phyloP scores from a whole-genome alignment of 1,284 basidiomycete species.

The Sanguinoderma infundibulare region DNA sequence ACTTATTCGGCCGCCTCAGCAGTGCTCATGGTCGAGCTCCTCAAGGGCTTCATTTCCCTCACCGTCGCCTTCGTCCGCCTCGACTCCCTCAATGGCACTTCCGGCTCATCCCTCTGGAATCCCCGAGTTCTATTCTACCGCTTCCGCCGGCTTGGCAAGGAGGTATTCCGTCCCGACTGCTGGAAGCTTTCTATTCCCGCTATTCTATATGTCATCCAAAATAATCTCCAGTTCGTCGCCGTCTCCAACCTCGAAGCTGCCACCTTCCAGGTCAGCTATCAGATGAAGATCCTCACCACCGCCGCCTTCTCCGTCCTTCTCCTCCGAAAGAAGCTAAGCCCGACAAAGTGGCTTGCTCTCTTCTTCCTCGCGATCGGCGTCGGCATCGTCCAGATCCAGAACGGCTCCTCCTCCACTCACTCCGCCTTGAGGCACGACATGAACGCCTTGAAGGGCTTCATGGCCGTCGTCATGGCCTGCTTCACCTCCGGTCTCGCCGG shows the following conservation, averaged over 20 bases:
- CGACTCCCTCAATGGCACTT: slow-evolving; percentile 32
- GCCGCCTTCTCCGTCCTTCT: slow-evolving; percentile 90
- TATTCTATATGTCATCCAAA: slow-evolving; percentile 93
- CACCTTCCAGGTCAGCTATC: slow-evolving; percentile 91
- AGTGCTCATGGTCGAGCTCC: slow-evolving; percentile 90
- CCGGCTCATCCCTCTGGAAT: slow-evolving; percentile 36
- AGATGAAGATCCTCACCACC: slow-evolving; percentile 96
- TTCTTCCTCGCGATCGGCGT: slow-evolving; percentile 88
- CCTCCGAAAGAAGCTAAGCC: slow-evolving; percentile 74
- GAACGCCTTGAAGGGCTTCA: slow-evolving; percentile 68
- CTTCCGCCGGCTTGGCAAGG: slow-evolving; percentile 46
- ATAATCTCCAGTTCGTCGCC: slow-evolving; percentile 94
- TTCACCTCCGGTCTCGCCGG: slow-evolving; percentile 83
- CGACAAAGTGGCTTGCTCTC: slow-evolving; percentile 84
- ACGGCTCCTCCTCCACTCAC: slow-evolving; percentile 28
- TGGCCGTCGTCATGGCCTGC: slow-evolving; percentile 75
- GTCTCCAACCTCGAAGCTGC: slow-evolving; percentile 90
- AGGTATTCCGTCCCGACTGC: slow-evolving; percentile 73
- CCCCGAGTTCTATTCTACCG: slow-evolving; percentile 44
- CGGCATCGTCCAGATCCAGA: slow-evolving; percentile 90
- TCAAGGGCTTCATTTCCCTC: slow-evolving; percentile 90
- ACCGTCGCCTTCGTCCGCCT: slow-evolving; percentile 56
- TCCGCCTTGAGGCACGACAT: slow-evolving; percentile 45
- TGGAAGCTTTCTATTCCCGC: slow-evolving; percentile 96
- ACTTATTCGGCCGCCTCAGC: slow-evolving; percentile 91